Evolutionary conservation across 1,284 basidiomycete species (phyloP).

Genomic region (Leccinum huronense): DNA sequence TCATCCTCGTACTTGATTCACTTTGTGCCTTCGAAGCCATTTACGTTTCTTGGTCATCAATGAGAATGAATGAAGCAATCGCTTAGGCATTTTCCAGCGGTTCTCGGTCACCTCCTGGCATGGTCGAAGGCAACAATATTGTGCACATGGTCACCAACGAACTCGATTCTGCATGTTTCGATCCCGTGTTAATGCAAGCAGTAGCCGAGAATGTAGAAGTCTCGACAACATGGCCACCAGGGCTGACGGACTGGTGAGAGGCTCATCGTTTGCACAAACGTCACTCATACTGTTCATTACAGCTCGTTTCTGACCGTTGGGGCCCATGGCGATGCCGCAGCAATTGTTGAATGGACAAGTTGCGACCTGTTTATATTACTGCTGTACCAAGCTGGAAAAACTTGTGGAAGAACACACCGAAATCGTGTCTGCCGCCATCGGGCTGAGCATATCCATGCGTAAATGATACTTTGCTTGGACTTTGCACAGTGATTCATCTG

Average conservation of each 20-base stretch:
- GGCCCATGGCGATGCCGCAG: too few species aligned
- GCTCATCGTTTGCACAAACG: background rate
- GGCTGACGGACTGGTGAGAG: conserved; percentile 67
- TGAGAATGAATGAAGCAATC: conserved; percentile 77
- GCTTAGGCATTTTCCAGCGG: conserved; percentile 71
- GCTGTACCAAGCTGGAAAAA: too few species aligned
- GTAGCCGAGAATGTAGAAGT: conserved; percentile 73
- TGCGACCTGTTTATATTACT: too few species aligned
- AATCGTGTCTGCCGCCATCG: too few species aligned
- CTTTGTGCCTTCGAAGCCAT: conserved; percentile 79
- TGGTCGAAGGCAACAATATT: conserved; percentile 73
- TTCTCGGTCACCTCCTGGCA: conserved; percentile 65
- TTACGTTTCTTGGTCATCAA: conserved; percentile 80
- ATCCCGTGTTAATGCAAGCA: conserved; percentile 79
- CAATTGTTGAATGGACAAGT: too few species aligned
- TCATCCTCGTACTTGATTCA: too few species aligned
- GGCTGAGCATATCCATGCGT: too few species aligned
- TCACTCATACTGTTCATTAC: conserved; percentile 2
- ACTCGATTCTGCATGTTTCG: conserved; percentile 89
- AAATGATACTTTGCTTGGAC: background rate
- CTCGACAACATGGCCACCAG: conserved; percentile 65
- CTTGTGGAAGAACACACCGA: too few species aligned
- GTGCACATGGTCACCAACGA: conserved; percentile 83
- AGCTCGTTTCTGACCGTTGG: too few species aligned
- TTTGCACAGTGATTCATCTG: conserved; percentile 1